Percentiles rank a stretch among this genome's conserved stretches.
Evolutionary conservation across 208 protist genomes (phyloP).

Genomic region (Acanthamoeba healyi): DNA sequence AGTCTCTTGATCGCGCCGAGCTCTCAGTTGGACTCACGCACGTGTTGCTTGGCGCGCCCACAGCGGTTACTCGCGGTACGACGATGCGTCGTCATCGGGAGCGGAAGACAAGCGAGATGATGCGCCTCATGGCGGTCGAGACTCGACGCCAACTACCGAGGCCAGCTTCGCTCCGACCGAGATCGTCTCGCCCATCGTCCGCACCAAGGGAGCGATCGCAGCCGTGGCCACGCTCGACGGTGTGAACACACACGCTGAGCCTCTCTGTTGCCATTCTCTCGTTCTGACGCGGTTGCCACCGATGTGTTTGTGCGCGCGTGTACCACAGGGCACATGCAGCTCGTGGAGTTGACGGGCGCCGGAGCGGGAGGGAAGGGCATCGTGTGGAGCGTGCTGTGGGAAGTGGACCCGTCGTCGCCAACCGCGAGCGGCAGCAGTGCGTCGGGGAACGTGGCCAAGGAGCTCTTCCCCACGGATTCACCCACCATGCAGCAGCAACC

Average conservation of each 20-base stretch:
- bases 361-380: conserved; percentile 2
- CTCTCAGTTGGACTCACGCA: too few relatives aligned
- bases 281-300: neutral
- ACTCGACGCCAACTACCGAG: neutral
- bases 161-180: conserved; percentile 33
- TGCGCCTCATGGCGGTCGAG: neutral
- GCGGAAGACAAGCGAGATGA: neutral
- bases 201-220: neutral
- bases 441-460: neutral
- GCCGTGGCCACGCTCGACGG: conserved; percentile 23
- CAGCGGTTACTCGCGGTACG: neutral
- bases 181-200: neutral
- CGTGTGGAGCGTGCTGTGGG: neutral
- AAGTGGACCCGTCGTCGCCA: neutral
- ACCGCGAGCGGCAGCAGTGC: neutral
- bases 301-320: neutral
- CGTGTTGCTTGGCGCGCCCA: too few relatives aligned
- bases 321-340: neutral
- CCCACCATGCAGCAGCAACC: neutral
- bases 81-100: neutral
- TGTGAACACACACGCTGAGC: neutral
- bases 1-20: too few relatives aligned
- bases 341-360: conserved; percentile 2
- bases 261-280: neutral
- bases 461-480: neutral